Conservation (phyloP, 2,329 filamentous ascomycete genomes). For the Eutypella sp. region DNA sequence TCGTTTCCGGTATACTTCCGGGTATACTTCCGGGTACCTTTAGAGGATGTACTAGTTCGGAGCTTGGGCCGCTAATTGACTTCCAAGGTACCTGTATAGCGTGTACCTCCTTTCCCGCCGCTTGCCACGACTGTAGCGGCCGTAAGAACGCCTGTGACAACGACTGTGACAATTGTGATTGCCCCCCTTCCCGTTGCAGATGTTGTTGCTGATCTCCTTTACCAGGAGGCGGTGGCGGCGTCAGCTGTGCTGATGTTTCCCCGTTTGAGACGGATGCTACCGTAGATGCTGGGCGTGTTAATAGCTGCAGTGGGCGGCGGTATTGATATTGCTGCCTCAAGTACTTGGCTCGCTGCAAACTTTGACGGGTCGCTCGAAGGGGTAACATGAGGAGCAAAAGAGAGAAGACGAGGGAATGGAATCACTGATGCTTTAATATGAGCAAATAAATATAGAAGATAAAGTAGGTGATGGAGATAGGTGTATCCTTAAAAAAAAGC, state of each 20-base stretch:
- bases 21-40: no score
- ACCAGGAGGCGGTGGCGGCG: not conserved
- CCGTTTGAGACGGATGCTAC: not conserved
- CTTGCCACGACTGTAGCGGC: conserved; percentile 3
- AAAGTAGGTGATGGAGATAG: not conserved
- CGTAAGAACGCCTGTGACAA: not conserved
- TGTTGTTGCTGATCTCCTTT: not conserved
- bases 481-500: not conserved
- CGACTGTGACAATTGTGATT: not conserved
- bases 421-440: not conserved
- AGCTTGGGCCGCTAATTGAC: no score
- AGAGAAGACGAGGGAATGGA: not conserved
- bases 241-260: not conserved
- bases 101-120: no score
- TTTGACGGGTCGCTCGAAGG: not conserved
- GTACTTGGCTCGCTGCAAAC: not conserved
- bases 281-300: not conserved
- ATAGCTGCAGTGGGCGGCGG: no score
- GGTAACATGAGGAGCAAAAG: not conserved
- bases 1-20: no score
- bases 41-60: no score
- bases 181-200: not conserved
- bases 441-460: not conserved
- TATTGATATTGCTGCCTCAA: not conserved
- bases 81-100: no score